Percentiles rank a stretch among this genome's conserved stretches.
Evolutionary conservation across 495 filamentous ascomycete species (phyloP).

Genomic region (Aspergillus diversus): DNA sequence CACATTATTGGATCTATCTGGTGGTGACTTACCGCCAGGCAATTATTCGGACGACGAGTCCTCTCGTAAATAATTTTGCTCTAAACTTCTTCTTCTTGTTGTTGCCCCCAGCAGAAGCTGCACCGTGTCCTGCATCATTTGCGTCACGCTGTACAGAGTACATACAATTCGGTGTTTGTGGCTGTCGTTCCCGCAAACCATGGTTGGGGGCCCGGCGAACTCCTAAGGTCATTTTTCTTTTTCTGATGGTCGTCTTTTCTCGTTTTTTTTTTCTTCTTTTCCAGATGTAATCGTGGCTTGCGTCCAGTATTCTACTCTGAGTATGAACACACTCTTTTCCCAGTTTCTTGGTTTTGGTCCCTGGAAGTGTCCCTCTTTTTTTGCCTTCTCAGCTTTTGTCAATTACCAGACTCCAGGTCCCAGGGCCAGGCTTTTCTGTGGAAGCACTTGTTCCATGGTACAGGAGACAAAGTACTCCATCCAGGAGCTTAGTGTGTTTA

Average conservation of each 20-base stretch:
- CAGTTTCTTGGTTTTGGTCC: too few species aligned
- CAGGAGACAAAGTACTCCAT: background rate
- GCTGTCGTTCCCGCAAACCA: conserved; percentile 13
- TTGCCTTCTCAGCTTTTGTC: background rate
- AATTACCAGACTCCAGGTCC: background rate
- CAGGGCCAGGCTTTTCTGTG: background rate
- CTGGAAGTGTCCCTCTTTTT: too few species aligned
- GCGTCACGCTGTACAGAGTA: conserved; percentile 8
- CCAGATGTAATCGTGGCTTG: background rate
- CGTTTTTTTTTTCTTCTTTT: background rate
- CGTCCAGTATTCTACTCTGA: too few species aligned
- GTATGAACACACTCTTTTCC: too few species aligned
- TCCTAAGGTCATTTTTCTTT: conserved; percentile 2
- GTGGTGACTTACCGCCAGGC: conserved; percentile 23
- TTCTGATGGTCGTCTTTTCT: background rate
- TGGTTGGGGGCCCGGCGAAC: conserved; percentile 7
- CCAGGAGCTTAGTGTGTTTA: background rate
- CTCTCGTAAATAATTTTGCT: too few species aligned
- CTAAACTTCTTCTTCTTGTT: too few species aligned
- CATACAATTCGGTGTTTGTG: conserved; percentile 3
- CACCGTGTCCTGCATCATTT: conserved; percentile 12
- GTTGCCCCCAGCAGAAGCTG: too few species aligned
- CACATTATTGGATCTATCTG: conserved; percentile 8
- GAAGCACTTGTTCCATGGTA: conserved; percentile 1
- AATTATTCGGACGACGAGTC: too few species aligned